These are phyloP conservation scores for Aquilaria malaccensis DNA, from an alignment of 345 rosid species.

Conservation along the genomic window DNA sequence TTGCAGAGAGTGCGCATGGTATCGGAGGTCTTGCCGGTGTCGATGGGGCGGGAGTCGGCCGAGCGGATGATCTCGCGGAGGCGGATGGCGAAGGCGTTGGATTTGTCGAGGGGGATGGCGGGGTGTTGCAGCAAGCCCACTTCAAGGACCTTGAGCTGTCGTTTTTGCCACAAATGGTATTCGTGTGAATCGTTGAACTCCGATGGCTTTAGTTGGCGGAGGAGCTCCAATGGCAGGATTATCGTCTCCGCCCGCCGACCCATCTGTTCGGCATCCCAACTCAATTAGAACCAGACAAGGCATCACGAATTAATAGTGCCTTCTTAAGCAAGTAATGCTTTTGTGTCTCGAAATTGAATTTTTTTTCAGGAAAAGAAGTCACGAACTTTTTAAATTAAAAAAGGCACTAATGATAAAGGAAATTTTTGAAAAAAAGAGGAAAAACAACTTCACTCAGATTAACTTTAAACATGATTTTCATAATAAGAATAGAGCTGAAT, in stretches of 20 bases:
- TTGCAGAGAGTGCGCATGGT: conserved; percentile 60
- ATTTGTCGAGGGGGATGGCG: conserved; percentile 53
- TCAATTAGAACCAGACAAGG: background rate
- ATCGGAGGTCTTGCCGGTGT: conserved; percentile 67
- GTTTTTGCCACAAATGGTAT: conserved; percentile 76
- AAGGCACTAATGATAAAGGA: background rate
- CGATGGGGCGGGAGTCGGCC: conserved; percentile 40
- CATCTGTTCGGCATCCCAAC: conserved; percentile 27
- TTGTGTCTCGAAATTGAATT: too few relatives aligned
- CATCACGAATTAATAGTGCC: background rate
- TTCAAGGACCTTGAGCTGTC: conserved; percentile 76
- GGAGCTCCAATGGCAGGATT: conserved; percentile 81
- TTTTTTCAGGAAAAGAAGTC: background rate
- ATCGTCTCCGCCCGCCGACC: conserved; percentile 83
- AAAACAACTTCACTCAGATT: too few relatives aligned
- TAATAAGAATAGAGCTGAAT: too few relatives aligned
- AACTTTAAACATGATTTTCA: too few relatives aligned
- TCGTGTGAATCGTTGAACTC: conserved; percentile 67
- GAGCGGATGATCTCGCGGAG: conserved; percentile 52
- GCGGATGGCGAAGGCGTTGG: conserved; percentile 45
- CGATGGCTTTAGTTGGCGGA: conserved; percentile 71
- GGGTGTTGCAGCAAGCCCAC: conserved; percentile 74
- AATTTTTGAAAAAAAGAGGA: too few relatives aligned
- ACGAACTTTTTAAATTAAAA: background rate
- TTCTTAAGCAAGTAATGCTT: background rate